Base-by-base conservation (phyloP, 1,284 basidiomycete genomes). In the Boletellus sp. region DNA sequence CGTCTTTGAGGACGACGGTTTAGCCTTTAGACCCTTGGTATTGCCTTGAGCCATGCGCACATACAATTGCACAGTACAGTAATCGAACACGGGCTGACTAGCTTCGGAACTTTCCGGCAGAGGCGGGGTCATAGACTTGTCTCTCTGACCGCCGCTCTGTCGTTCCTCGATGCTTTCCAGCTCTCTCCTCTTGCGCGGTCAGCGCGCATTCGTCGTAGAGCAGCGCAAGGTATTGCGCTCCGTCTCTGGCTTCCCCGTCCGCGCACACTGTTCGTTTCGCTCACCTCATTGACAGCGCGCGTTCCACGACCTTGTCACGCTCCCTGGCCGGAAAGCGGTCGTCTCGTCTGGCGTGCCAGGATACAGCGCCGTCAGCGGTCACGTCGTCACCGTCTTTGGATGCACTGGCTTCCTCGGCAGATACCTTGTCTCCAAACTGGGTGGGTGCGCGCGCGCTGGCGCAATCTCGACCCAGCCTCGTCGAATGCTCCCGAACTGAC, bases 311-410 rank as follows among this genome's bases (percentile, higher is more conserved):
- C 68, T 89, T 38, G 72, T 77, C 55, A 79, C 77, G n/a, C 72
- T 85, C 32, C 80, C 85, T 50, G 72, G 74, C 41, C 73, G 74
- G 58, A 84, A 85, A 64, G 83, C 89, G 33, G 73, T 89, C 59
- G 77, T 93, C 62, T 81, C 85, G 16, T 75, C 83, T 56, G 93
- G 92, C 18, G 79, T 84, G 49, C 85, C 92, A 35, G 93, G 93
- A 48, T 86, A 95, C 63, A 93, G 91, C 65, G 86, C 91, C 8
- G 83, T 86, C 56, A 86, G 86, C 47, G 94, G 94, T 3, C 93
- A 95, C 72, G 83, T 89, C 43, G 96, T 89, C 39, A 99, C 96
- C 28, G 95, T 99, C 50, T 99, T 99, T 75, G 96, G 96, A 33
- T 91, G 87, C 67, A 98, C 95, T 11, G 93, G 95, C 8, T 99